Percentiles rank a stretch among this genome's conserved stretches.
Conservation (phyloP, 2,329 filamentous ascomycete genomes). For the Leptographium radiaticola region DNA sequence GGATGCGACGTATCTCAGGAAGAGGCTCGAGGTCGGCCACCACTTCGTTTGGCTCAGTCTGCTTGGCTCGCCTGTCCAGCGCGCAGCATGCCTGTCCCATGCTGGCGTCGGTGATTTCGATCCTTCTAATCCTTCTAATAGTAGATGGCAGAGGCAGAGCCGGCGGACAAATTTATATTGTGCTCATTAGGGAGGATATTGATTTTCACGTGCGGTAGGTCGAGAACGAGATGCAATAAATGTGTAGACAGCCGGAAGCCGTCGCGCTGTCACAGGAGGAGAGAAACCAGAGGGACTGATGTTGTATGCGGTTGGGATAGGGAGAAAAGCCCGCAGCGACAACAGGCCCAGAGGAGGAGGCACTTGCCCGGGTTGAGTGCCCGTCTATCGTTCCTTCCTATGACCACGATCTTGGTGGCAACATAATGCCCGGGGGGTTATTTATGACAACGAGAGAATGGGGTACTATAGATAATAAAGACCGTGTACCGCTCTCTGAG, state of each 20-base stretch:
- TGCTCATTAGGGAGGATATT: neutral
- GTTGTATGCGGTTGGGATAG: neutral
- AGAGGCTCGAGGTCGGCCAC: neutral
- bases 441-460: neutral
- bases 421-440: neutral
- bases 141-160: neutral
- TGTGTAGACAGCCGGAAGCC: neutral
- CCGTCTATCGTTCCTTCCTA: neutral
- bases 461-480: neutral
- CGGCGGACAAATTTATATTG: neutral
- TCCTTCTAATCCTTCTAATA: neutral
- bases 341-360: neutral
- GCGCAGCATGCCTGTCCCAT: slow-evolving; percentile 1
- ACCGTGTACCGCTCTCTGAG: neutral
- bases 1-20: neutral
- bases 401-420: neutral
- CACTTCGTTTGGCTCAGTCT: neutral
- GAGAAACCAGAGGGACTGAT: neutral
- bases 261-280: neutral
- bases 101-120: neutral
- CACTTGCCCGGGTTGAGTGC: neutral
- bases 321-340: neutral
- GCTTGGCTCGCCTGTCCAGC: neutral
- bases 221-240: neutral
- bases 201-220: neutral